Evolutionary conservation across 129 eudicot species (phyloP).

Genomic region (Pseudognaphalium luteoalbum): DNA sequence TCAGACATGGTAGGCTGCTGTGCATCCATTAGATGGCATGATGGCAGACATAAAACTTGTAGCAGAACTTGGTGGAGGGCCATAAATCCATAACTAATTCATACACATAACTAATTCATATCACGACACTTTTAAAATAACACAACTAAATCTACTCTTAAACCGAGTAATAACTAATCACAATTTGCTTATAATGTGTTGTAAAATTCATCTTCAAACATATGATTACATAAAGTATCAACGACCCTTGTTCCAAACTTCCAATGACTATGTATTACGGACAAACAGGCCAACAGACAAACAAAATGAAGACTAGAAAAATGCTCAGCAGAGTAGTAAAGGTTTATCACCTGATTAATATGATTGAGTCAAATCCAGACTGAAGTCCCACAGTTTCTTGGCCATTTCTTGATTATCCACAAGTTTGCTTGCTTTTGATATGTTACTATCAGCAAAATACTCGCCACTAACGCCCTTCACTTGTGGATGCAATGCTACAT

Average conservation of each 20-base stretch:
- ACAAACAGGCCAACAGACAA: slow-evolving; percentile 3
- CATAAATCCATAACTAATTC: neutral
- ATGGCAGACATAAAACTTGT: neutral
- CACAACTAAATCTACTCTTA: neutral
- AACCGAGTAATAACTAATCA: neutral
- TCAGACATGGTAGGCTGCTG: too few species aligned
- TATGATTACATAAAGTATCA: neutral
- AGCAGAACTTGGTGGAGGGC: neutral
- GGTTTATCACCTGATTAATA: slow-evolving; percentile 24
- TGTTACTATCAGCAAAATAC: slow-evolving; percentile 71
- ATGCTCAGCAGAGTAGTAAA: neutral
- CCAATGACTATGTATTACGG: neutral
- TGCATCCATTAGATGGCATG: too few species aligned
- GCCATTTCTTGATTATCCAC: slow-evolving; percentile 62
- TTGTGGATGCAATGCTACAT: slow-evolving; percentile 79
- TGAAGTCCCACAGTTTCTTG: slow-evolving; percentile 80
- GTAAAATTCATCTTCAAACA: neutral
- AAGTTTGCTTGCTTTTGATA: slow-evolving; percentile 41
- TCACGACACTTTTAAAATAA: neutral
- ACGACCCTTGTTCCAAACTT: neutral
- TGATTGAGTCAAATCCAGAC: slow-evolving; percentile 50
- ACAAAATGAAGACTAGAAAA: neutral
- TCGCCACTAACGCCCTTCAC: slow-evolving; percentile 77
- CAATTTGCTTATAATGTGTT: neutral
- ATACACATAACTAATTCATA: neutral